Conservation (phyloP, 2,329 filamentous ascomycete species). For the Colletotrichum cuscutae region DNA sequence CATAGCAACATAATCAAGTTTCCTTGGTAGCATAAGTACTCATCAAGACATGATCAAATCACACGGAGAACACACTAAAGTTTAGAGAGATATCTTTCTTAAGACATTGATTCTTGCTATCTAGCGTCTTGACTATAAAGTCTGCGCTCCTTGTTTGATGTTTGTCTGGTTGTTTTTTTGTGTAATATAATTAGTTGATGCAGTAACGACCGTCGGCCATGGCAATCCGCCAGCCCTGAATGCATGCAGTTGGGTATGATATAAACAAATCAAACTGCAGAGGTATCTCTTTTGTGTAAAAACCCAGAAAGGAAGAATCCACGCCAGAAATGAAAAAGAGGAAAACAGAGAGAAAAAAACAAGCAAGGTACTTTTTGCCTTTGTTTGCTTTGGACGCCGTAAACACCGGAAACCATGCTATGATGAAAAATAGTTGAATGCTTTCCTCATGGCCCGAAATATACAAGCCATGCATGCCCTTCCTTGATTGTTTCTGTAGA, state of each 20-base stretch:
- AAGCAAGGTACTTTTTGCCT: background rate
- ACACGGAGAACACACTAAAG: background rate
- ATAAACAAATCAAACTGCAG: background rate
- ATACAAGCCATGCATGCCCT: slow-evolving; percentile 9
- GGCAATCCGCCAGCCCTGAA: background rate
- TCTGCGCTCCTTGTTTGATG: background rate
- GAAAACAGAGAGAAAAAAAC: background rate
- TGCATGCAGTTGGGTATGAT: background rate
- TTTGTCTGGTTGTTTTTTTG: background rate
- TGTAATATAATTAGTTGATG: slow-evolving; percentile 2
- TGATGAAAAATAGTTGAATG: slow-evolving; percentile 7
- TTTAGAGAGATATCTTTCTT: background rate
- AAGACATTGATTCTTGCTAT: background rate
- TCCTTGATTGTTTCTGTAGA: background rate
- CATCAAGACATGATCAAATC: background rate
- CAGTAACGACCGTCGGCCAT: slow-evolving; percentile 1
- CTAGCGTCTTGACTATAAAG: background rate
- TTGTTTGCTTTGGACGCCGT: slow-evolving; percentile 25
- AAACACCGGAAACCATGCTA: slow-evolving; percentile 26
- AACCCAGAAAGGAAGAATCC: background rate
- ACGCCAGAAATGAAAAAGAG: background rate
- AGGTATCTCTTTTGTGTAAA: background rate
- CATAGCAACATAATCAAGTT: background rate
- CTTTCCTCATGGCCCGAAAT: slow-evolving; percentile 12
- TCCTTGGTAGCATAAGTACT: background rate